These are phyloP conservation scores for Auriscalpium microsporum DNA, from an alignment of 768 basidiomycete genomes.

Conservation along the genomic window DNA sequence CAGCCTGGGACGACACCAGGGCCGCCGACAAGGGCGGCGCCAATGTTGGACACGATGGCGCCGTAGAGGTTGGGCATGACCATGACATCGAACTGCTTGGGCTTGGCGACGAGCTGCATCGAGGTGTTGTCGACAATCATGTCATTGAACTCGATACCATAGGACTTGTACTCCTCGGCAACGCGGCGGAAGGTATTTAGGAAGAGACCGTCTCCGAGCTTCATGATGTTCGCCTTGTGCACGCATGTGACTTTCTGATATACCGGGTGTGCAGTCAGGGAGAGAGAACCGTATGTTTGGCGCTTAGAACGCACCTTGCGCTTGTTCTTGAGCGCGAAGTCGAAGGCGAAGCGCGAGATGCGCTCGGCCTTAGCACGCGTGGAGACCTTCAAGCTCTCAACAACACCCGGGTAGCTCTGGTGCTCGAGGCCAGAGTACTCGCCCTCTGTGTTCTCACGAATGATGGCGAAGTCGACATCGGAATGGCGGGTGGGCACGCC, in stretches of 20 bases:
- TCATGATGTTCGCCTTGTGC: constrained; percentile 99
- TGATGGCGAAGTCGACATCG: constrained; percentile 97
- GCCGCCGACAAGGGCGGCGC: constrained; percentile 96
- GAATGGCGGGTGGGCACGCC: constrained; percentile 93
- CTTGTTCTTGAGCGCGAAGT: constrained; percentile 97
- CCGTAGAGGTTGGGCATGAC: constrained; percentile 98
- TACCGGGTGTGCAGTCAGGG: not conserved
- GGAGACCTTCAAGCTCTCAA: constrained; percentile 95
- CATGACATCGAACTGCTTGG: constrained; percentile 98
- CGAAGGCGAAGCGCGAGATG: constrained; percentile 95
- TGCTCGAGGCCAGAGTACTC: constrained; percentile 99
- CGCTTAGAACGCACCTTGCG: constrained; percentile 62
- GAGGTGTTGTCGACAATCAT: constrained; percentile 99
- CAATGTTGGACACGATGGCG: constrained; percentile 96
- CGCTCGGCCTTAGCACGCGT: constrained; percentile 94
- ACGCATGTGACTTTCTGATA: constrained; percentile 96
- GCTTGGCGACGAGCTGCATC: constrained; percentile 97
- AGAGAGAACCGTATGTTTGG: not conserved
- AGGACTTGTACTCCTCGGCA: constrained; percentile 91
- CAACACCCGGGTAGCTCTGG: constrained; percentile 96
- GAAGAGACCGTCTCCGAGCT: constrained; percentile 98
- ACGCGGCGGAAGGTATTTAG: constrained; percentile 95
- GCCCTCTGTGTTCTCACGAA: constrained; percentile 99
- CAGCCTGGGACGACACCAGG: constrained; percentile 97
- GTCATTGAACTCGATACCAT: constrained; percentile 88